Base-by-base conservation (phyloP, 2,329 filamentous ascomycete species). In the Elsinoe fawcettii region DNA sequence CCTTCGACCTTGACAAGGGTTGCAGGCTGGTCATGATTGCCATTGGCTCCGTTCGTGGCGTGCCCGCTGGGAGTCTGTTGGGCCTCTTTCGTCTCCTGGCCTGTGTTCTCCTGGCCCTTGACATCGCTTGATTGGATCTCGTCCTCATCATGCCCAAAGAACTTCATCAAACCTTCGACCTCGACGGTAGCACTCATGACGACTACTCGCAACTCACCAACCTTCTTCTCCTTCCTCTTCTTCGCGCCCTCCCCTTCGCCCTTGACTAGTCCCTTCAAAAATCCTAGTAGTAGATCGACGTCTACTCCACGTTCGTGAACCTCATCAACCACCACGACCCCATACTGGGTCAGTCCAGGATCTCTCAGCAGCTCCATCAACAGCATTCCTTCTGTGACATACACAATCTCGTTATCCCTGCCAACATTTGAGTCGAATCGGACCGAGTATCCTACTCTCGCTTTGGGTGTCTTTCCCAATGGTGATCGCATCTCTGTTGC, bases 151-250 rank as follows among this genome's bases (percentile, higher is more conserved):
- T 67, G 59, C 16, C 73, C 73, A 62, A 97, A 96, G 69, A 96
- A 97, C 0, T 76, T 75, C 43, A 82, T 78, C 30, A 97, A 83
- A 57, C 80, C 83, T 60, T 92, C 85, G 58, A 96, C 84, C 69
- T 97, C 89, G 36, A 90, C 89, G 5, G 93, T 99, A 51, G 93
- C 93, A 78, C 91, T 96, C 93, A 99, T 99, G 67, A 97, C 82
- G 32, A 96, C 82, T 2, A 97, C 84, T 70, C 96, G 97, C 57
- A 99, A 74, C 2, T 36, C 25, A 14, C 16, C 36, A 11, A 34
- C 16, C 1, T 87, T 85, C 27, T 87, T 87, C 6, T 85, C 84
- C 3, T 87, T 82, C 5, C 84, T 84, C 44, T 80, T 76, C 36
- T 81, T 80, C 57, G 84, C 77, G 2, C 80, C 76, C 30, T 80